Evolutionary conservation across 352 stramenopile genomes (phyloP).

Genomic region (Pythium utonaiense): DNA sequence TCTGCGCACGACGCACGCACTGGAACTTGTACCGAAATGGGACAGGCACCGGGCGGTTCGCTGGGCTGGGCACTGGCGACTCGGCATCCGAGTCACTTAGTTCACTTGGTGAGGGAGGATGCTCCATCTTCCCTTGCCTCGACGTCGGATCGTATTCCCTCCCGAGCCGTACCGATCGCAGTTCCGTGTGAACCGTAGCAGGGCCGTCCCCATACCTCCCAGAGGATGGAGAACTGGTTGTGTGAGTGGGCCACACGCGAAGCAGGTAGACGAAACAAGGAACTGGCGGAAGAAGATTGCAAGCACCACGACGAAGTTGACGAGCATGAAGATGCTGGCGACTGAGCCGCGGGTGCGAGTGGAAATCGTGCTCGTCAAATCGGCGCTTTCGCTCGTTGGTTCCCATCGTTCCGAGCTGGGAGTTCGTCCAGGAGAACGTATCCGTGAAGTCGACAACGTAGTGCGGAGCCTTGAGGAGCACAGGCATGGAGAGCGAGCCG

Average conservation of each 20-base stretch:
- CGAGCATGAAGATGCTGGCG: slow-evolving; percentile 48
- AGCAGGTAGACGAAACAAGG: slow-evolving; percentile 50
- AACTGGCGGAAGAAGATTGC: slow-evolving; percentile 57
- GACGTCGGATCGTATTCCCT: background rate
- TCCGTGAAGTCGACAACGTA: slow-evolving; percentile 74
- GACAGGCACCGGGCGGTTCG: background rate
- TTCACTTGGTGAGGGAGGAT: too few relatives aligned
- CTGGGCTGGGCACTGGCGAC: slow-evolving; percentile 21
- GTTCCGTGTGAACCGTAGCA: background rate
- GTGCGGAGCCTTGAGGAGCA: slow-evolving; percentile 69
- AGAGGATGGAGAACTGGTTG: too few relatives aligned
- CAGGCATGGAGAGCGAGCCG: slow-evolving; percentile 68
- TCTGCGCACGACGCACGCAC: too few relatives aligned
- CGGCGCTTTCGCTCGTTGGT: slow-evolving; percentile 15
- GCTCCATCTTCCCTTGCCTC: too few relatives aligned
- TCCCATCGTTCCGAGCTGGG: slow-evolving; percentile 24
- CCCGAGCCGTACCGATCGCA: background rate
- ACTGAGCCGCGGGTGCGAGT: slow-evolving; percentile 31
- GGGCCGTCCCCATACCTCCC: too few relatives aligned
- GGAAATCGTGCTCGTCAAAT: slow-evolving; percentile 34
- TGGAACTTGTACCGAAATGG: slow-evolving; percentile 13
- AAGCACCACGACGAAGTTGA: slow-evolving; percentile 60
- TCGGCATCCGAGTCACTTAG: too few relatives aligned
- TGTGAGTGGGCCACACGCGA: slow-evolving; percentile 38
- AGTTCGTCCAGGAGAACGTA: slow-evolving; percentile 69